Evolutionary conservation across 2,329 filamentous ascomycete genomes (phyloP).

Genomic region (Alternaria tenuissima): DNA sequence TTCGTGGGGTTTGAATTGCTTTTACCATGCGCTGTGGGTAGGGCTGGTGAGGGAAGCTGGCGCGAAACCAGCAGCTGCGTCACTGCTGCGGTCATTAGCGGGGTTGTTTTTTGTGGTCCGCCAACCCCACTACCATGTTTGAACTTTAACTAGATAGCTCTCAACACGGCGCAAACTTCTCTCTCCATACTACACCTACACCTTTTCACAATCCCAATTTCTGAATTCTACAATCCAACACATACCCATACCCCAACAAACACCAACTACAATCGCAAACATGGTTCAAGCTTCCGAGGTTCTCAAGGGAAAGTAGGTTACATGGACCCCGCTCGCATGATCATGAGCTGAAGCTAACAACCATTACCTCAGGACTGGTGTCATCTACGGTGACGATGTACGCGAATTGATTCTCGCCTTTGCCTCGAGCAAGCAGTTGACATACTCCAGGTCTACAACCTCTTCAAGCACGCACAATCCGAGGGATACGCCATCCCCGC

Average conservation of each 20-base stretch:
- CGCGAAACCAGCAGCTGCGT: conserved; percentile 12
- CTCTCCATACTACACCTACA: conserved; percentile 7
- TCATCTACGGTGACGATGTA: conserved; percentile 72
- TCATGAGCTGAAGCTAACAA: conserved; percentile 13
- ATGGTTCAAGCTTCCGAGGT: conserved; percentile 42
- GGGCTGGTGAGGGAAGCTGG: conserved; percentile 9
- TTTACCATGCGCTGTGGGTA: conserved; percentile 9
- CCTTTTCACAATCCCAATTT: not conserved
- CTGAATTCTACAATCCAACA: not conserved
- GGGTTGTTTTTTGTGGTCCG: conserved; percentile 20
- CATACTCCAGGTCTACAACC: conserved; percentile 6
- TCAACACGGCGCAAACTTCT: conserved; percentile 9
- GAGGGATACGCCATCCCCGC: conserved; percentile 62
- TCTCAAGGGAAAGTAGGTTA: conserved; percentile 68
- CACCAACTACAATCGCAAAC: conserved; percentile 13
- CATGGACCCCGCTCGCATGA: conserved; percentile 7
- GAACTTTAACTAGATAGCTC: conserved; percentile 16
- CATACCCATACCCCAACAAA: not conserved
- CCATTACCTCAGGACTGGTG: conserved; percentile 18
- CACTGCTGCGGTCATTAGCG: conserved; percentile 23
- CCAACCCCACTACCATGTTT: conserved; percentile 20
- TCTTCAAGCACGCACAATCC: conserved; percentile 77
- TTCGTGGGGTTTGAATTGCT: conserved; percentile 9
- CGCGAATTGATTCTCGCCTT: conserved; percentile 69
- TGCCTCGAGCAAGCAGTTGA: not conserved